phyloP scores from a whole-genome alignment of 805 yeast species.

The Blastobotrys americana region DNA sequence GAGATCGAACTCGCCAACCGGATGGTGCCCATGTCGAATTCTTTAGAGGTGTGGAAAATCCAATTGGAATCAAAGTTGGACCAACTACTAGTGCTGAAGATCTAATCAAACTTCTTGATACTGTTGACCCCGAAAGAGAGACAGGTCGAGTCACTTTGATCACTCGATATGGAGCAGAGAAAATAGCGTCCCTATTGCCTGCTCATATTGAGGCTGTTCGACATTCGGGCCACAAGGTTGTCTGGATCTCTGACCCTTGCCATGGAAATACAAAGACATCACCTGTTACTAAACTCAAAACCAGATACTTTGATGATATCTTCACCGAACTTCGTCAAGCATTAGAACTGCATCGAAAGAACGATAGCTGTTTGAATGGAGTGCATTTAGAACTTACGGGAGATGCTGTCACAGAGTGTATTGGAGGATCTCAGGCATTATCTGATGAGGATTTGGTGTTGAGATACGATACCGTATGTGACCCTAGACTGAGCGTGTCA shows the following conservation, averaged over 20 bases:
- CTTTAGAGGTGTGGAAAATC: conserved; percentile 37
- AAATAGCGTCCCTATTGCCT: conserved; percentile 32
- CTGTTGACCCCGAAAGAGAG: conserved; percentile 34
- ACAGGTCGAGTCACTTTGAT: conserved; percentile 37
- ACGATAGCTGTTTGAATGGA: conserved; percentile 32
- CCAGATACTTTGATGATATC: conserved; percentile 38
- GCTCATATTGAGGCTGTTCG: conserved; percentile 35
- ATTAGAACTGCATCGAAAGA: conserved; percentile 30
- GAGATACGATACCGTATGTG: conserved; percentile 39
- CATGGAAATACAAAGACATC: conserved; percentile 39
- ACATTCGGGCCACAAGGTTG: conserved; percentile 34
- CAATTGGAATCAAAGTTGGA: conserved; percentile 39
- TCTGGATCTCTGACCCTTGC: conserved; percentile 41
- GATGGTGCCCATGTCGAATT: conserved; percentile 42
- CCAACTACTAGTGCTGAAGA: conserved; percentile 36
- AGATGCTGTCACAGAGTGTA: conserved; percentile 39
- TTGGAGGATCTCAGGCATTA: conserved; percentile 35
- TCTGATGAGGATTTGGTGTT: conserved; percentile 34
- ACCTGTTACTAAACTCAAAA: conserved; percentile 33
- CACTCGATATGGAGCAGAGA: conserved; percentile 36
- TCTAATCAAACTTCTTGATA: conserved; percentile 32
- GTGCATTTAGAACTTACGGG: conserved; percentile 39
- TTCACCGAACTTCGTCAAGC: conserved; percentile 34
- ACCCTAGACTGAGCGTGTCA: conserved; percentile 34
- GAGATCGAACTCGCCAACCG: conserved; percentile 38